Evolutionary conservation across 768 basidiomycete species (phyloP).

Genomic region (Trametes sanguinea): DNA sequence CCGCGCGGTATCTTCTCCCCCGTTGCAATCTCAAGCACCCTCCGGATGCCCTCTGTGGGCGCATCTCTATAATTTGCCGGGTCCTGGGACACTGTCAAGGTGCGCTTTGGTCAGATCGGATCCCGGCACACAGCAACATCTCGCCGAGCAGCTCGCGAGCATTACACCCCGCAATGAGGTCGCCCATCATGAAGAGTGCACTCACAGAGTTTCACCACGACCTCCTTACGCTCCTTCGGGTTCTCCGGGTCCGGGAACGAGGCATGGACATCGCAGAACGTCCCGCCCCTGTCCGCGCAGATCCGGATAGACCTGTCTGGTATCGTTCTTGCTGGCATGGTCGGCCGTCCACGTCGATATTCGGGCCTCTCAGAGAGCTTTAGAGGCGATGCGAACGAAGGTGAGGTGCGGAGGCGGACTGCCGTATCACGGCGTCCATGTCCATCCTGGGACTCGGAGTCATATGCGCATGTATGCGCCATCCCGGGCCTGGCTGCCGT

Average conservation of each 20-base stretch:
- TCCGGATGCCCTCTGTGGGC: conserved; percentile 90
- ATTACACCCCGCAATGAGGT: no score
- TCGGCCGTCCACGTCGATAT: background rate
- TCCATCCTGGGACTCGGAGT: background rate
- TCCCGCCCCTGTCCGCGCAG: conserved; percentile 88
- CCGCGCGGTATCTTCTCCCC: conserved; percentile 71
- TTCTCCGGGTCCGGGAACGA: conserved; percentile 76
- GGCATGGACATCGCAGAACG: conserved; percentile 90
- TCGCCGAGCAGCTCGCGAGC: no score
- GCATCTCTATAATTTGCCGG: conserved; percentile 87
- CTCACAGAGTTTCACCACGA: conserved; percentile 89
- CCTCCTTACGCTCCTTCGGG: conserved; percentile 61
- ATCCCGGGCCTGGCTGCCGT: background rate
- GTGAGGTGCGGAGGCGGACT: background rate
- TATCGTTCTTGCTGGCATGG: conserved; percentile 31
- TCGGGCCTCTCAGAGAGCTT: background rate
- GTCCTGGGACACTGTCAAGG: conserved; percentile 78
- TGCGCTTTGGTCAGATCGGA: no score
- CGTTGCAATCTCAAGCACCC: conserved; percentile 78
- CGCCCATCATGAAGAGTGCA: conserved; percentile 7
- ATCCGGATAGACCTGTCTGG: conserved; percentile 81
- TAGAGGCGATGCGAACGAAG: background rate
- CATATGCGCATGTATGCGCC: background rate
- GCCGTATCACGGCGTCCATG: background rate
- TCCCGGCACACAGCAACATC: no score